Evolutionary conservation across 768 basidiomycete genomes (phyloP).

Genomic region (Hirschioporus abietinus): DNA sequence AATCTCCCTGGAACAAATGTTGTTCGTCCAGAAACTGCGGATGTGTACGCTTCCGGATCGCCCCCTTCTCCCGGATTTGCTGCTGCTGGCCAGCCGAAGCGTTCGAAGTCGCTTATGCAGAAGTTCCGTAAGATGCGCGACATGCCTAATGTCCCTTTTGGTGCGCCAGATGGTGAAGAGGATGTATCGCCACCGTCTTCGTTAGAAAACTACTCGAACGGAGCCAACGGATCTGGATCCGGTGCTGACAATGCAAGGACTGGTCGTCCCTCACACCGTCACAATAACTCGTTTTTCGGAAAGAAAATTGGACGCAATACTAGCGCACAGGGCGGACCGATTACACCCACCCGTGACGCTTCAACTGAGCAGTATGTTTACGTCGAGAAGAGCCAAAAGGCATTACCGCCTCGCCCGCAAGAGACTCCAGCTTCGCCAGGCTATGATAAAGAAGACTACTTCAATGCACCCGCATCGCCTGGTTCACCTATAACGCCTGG

Average conservation of each 20-base stretch:
- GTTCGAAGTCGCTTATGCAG: slow-evolving; percentile 80
- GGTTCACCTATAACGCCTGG: slow-evolving; percentile 15
- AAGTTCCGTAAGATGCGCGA: slow-evolving; percentile 88
- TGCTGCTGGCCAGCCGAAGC: slow-evolving; percentile 44
- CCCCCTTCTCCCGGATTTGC: slow-evolving; percentile 38
- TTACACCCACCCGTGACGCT: slow-evolving; percentile 25
- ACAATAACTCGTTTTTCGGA: slow-evolving; percentile 74
- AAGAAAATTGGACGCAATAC: slow-evolving; percentile 45
- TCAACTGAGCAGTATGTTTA: slow-evolving; percentile 44
- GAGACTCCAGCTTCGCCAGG: slow-evolving; percentile 22
- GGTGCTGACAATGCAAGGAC: slow-evolving; percentile 11
- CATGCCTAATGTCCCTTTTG: slow-evolving; percentile 75
- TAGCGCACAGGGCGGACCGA: slow-evolving; percentile 31
- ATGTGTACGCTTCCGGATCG: slow-evolving; percentile 29
- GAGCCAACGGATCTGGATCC: slow-evolving; percentile 10
- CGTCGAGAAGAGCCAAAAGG: slow-evolving; percentile 57
- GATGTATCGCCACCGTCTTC: slow-evolving; percentile 40
- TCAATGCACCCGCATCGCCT: slow-evolving; percentile 16
- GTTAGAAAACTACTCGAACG: slow-evolving; percentile 24
- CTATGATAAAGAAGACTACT: slow-evolving; percentile 38
- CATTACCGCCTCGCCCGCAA: slow-evolving; percentile 35
- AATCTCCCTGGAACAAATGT: slow-evolving; percentile 50
- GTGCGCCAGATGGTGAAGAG: slow-evolving; percentile 34
- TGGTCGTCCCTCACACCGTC: slow-evolving; percentile 59
- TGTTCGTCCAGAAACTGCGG: slow-evolving; percentile 31